Evolutionary conservation across 169 alveolate species (phyloP).

Genomic region (Plasmodium vinckei): DNA sequence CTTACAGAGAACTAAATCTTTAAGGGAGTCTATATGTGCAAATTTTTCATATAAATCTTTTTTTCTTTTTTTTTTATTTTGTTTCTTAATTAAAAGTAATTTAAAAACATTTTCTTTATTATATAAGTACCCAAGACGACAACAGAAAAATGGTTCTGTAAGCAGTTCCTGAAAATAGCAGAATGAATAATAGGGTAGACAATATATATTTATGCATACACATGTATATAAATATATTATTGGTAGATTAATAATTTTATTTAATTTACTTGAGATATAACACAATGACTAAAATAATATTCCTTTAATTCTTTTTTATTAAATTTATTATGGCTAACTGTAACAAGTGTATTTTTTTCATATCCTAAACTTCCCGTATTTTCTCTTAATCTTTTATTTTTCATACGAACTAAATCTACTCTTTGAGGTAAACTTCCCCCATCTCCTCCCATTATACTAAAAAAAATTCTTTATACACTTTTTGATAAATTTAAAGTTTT

Average conservation of each 20-base stretch:
- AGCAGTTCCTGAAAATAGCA: conserved; percentile 29
- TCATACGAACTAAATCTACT: conserved; percentile 69
- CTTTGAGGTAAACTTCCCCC: conserved; percentile 76
- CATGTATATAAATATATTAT: background rate
- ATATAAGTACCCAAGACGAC: conserved; percentile 60
- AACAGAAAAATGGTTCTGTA: conserved; percentile 66
- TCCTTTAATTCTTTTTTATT: conserved; percentile 52
- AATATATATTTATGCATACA: background rate
- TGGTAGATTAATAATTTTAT: background rate
- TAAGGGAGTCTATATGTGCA: conserved; percentile 55
- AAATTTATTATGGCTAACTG: conserved; percentile 25
- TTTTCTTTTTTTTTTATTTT: conserved; percentile 63
- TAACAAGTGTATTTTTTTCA: conserved; percentile 63
- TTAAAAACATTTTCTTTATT: conserved; percentile 43
- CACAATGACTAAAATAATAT: conserved; percentile 55
- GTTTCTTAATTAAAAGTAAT: conserved; percentile 30
- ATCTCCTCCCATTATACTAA: conserved; percentile 66
- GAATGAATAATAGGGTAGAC: background rate
- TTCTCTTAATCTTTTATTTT: conserved; percentile 57
- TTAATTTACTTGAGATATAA: conserved; percentile 44
- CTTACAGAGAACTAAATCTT: conserved; percentile 58
- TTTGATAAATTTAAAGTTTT: background rate
- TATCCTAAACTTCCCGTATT: conserved; percentile 72
- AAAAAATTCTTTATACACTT: background rate
- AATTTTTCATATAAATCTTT: conserved; percentile 33